phyloP scores from a whole-genome alignment of 2,329 filamentous ascomycete species.

The Fusarium odoratissimum region DNA sequence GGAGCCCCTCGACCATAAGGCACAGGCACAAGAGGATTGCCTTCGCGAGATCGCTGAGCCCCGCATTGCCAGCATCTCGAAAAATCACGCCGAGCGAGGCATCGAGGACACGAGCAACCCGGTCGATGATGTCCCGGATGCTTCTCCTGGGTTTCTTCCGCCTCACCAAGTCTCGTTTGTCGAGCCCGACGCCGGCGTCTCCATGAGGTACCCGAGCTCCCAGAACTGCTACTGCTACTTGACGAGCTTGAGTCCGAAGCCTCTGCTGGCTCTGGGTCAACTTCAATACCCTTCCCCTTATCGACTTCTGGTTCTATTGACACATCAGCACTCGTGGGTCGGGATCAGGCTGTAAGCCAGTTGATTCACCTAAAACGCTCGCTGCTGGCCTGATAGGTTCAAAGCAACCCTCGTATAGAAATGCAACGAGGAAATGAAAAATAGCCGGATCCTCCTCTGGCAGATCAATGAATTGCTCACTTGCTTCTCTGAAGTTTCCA shows the following conservation, averaged over 20 bases:
- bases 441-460: conserved; percentile 63
- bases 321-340: conserved; percentile 10
- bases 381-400: conserved; percentile 58
- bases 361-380: conserved; percentile 52
- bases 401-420: conserved; percentile 61
- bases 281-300: conserved; percentile 56
- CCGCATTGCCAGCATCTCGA: conserved; percentile 43
- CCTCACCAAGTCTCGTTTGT: conserved; percentile 5
- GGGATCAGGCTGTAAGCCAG: neutral
- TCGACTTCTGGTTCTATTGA: conserved; percentile 45
- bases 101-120: conserved; percentile 58
- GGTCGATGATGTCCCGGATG: conserved; percentile 58
- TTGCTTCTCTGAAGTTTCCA: conserved; percentile 60
- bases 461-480: conserved; percentile 59
- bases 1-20: conserved; percentile 14
- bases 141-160: conserved; percentile 51
- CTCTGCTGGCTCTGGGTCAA: conserved; percentile 36
- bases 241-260: conserved; percentile 51
- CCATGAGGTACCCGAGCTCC: conserved; percentile 38
- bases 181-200: conserved; percentile 30
- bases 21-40: neutral
- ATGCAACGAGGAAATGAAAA: conserved; percentile 64
- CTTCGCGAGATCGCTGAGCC: conserved; percentile 28
- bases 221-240: conserved; percentile 39
- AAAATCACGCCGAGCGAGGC: conserved; percentile 41